Evolutionary conservation across 495 filamentous ascomycete species (phyloP).

Genomic region (Penicillium macrosclerotiorum): DNA sequence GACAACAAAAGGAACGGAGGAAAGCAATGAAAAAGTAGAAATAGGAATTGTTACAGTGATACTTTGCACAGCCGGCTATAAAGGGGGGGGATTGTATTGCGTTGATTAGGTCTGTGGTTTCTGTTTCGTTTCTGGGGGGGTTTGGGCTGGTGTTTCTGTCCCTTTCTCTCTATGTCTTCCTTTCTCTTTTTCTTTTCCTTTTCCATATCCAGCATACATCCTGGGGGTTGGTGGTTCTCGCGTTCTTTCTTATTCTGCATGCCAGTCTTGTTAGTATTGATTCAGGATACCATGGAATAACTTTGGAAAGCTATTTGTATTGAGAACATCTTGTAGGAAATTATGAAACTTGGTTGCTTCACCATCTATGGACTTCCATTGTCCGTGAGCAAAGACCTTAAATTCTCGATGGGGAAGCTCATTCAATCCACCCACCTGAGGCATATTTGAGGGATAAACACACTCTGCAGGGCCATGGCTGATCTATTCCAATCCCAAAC

Average conservation of each 20-base stretch:
- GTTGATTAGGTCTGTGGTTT: conserved; percentile 22
- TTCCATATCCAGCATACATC: conserved; percentile 32
- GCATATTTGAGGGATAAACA: no score
- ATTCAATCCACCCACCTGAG: no score
- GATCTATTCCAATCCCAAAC: not conserved
- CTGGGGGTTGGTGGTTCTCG: conserved; percentile 26
- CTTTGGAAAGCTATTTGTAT: conserved; percentile 2
- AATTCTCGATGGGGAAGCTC: no score
- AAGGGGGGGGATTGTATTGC: conserved; percentile 12
- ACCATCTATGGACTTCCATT: no score
- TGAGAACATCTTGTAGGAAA: no score
- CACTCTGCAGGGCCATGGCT: not conserved
- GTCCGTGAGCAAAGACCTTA: no score
- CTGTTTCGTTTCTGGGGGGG: conserved; percentile 3
- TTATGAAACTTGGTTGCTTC: no score
- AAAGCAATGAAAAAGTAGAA: conserved; percentile 19
- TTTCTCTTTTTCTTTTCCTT: conserved; percentile 10
- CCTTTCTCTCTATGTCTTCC: conserved; percentile 8
- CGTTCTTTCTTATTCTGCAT: conserved; percentile 20
- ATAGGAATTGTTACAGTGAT: conserved; percentile 11
- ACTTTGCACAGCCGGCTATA: conserved; percentile 29
- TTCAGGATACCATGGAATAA: conserved; percentile 25
- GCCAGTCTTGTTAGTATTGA: conserved; percentile 17
- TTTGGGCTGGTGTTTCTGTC: conserved; percentile 12
- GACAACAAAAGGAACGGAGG: conserved; percentile 30